Conservation (phyloP, 1,284 basidiomycete genomes). For the Porogramme epimiltina region DNA sequence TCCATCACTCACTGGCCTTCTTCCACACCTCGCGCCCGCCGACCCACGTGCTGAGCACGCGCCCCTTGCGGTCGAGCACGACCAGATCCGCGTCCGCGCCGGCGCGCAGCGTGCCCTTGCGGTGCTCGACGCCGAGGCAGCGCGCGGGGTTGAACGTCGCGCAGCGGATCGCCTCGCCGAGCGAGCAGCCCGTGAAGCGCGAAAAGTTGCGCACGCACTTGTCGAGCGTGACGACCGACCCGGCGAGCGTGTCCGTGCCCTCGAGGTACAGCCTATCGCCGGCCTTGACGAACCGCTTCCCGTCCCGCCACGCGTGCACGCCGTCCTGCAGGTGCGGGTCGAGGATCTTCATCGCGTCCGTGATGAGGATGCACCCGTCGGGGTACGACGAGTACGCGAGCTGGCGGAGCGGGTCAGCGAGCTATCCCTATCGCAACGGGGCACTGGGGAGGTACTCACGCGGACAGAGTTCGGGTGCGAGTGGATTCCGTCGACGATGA, state of each 20-base stretch:
- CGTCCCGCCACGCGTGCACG: slow-evolving; percentile 85
- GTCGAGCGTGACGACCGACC: slow-evolving; percentile 82
- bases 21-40: slow-evolving; percentile 74
- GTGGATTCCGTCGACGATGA: slow-evolving; percentile 92
- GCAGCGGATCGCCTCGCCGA: slow-evolving; percentile 84
- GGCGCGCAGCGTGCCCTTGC: slow-evolving; percentile 77
- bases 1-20: slow-evolving; percentile 4
- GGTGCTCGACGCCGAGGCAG: slow-evolving; percentile 76
- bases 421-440: background rate
- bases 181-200: slow-evolving; percentile 78
- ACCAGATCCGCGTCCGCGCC: slow-evolving; percentile 86
- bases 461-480: slow-evolving; percentile 89
- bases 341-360: slow-evolving; percentile 87
- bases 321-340: slow-evolving; percentile 86
- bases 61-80: slow-evolving; percentile 70
- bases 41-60: slow-evolving; percentile 80
- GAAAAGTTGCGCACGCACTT: slow-evolving; percentile 86
- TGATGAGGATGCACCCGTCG: slow-evolving; percentile 85
- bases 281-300: slow-evolving; percentile 76
- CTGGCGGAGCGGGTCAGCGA: slow-evolving; percentile 37
- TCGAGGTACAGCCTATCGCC: slow-evolving; percentile 83
- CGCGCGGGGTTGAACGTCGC: slow-evolving; percentile 84
- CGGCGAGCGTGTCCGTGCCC: slow-evolving; percentile 86
- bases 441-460: slow-evolving; percentile 40
- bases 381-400: slow-evolving; percentile 84